Evolutionary conservation across 768 basidiomycete species (phyloP).

Genomic region (Suillus lakei): DNA sequence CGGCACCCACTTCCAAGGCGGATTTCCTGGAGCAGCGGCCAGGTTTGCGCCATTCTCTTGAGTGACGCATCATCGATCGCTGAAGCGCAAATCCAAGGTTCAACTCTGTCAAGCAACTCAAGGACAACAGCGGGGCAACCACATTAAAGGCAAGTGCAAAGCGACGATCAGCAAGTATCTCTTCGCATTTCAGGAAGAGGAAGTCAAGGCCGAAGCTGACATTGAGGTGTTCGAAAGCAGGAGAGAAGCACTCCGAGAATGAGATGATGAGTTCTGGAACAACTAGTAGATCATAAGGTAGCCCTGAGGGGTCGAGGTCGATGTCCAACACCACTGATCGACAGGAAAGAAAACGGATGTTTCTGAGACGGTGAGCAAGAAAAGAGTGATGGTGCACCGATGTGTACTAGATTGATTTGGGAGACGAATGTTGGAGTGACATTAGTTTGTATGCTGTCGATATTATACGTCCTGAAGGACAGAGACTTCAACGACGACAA

Average conservation of each 20-base stretch:
- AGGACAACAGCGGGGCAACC: neutral
- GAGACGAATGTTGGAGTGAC: neutral
- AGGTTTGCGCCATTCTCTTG: slow-evolving; percentile 1
- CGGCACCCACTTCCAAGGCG: neutral
- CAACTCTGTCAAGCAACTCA: neutral
- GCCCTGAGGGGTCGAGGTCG: too few species aligned
- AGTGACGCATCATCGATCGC: neutral
- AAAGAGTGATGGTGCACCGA: neutral
- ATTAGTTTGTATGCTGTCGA: neutral
- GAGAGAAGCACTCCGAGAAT: neutral
- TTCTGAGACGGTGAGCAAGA: neutral
- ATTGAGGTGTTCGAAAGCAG: neutral
- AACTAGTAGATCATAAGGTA: neutral
- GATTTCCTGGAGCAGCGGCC: neutral
- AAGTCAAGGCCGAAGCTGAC: neutral
- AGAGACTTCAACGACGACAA: neutral
- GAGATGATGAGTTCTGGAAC: neutral
- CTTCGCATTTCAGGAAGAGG: neutral
- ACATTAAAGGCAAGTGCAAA: neutral
- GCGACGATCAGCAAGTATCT: neutral
- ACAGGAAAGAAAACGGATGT: neutral
- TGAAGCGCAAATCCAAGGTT: neutral
- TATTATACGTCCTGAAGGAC: neutral
- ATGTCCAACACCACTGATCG: neutral
- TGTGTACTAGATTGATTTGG: neutral